A percentile compares a stretch with the other conserved stretches of the same genome.
phyloP scores from a whole-genome alignment of 176 grass and related monocot genomes.

The Phragmites australis region DNA sequence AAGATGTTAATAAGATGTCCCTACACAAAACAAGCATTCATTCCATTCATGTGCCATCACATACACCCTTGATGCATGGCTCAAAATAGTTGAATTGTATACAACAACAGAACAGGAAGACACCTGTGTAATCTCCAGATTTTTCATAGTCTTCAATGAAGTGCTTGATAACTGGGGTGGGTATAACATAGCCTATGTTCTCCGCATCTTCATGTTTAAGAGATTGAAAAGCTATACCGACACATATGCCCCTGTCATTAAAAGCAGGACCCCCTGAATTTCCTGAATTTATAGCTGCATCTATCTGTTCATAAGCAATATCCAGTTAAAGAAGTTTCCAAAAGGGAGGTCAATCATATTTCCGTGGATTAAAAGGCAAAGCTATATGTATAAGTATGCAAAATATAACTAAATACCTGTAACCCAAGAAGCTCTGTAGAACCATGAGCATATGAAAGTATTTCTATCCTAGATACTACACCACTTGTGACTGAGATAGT shows the following conservation, averaged over 20 bases:
- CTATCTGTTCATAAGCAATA: constrained; percentile 74
- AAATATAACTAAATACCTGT: constrained; percentile 61
- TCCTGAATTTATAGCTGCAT: constrained; percentile 98
- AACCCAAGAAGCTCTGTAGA: constrained; percentile 94
- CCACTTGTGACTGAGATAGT: constrained; percentile 98
- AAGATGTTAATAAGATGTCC: constrained; percentile 6
- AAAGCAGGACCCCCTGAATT: constrained; percentile 98
- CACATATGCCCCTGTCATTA: constrained; percentile 82
- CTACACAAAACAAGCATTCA: neutral
- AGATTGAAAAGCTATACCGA: constrained; percentile 99
- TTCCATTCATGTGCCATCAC: neutral
- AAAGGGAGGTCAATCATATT: neutral
- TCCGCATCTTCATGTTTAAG: constrained; percentile 99
- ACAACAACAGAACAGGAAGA: neutral
- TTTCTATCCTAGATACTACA: constrained; percentile 95
- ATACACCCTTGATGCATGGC: constrained; percentile 20
- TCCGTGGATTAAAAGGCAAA: neutral
- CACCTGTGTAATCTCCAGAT: constrained; percentile 84
- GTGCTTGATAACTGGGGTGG: constrained; percentile 91
- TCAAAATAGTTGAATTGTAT: constrained; percentile 15
- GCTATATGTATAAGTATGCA: neutral
- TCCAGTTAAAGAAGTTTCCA: constrained; percentile 3
- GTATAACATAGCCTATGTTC: constrained; percentile 98
- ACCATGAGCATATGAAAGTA: constrained; percentile 98
- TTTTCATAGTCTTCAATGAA: constrained; percentile 96